Percentiles rank a stretch among this genome's conserved stretches.
Conservation (phyloP, 192 early-diverging fungal species). For the Pilaira anomala region DNA sequence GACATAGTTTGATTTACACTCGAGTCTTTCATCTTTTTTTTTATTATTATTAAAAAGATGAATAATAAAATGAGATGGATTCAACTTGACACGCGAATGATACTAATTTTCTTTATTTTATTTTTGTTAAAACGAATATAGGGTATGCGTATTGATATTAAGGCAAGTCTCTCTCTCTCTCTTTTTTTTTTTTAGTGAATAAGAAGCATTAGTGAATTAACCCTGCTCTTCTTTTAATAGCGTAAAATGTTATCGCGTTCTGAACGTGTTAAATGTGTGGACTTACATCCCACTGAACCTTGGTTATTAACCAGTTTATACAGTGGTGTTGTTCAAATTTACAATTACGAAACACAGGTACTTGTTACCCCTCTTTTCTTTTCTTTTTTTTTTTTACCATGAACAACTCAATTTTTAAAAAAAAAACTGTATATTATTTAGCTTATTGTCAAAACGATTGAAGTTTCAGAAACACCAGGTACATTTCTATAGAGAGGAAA, state of each 20-base stretch:
- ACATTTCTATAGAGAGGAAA: neutral
- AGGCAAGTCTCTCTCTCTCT: too few relatives aligned
- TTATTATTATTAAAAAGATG: too few relatives aligned
- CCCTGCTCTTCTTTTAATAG: slow-evolving; percentile 25
- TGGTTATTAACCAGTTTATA: slow-evolving; percentile 97
- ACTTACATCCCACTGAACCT: slow-evolving; percentile 98
- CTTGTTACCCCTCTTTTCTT: neutral
- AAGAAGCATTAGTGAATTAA: neutral
- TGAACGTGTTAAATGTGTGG: slow-evolving; percentile 96
- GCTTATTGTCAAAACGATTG: slow-evolving; percentile 94
- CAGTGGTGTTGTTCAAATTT: slow-evolving; percentile 92
- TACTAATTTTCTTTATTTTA: neutral
- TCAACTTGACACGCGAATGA: neutral
- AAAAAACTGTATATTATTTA: slow-evolving; percentile 30
- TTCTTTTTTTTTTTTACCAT: too few relatives aligned
- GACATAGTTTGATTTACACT: too few relatives aligned
- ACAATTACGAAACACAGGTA: slow-evolving; percentile 98
- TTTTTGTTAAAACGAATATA: neutral
- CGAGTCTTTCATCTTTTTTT: too few relatives aligned
- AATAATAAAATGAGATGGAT: too few relatives aligned
- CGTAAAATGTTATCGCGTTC: slow-evolving; percentile 71
- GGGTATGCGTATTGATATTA: slow-evolving; percentile 27
- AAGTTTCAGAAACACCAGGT: slow-evolving; percentile 91
- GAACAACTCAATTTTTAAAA: neutral
- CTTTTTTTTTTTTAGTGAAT: slow-evolving; percentile 1